Evolutionary conservation across 495 filamentous ascomycete genomes (phyloP), one percentile per base, ranked within the genome.

Genomic region (Penicillium bovifimosum): DNA sequence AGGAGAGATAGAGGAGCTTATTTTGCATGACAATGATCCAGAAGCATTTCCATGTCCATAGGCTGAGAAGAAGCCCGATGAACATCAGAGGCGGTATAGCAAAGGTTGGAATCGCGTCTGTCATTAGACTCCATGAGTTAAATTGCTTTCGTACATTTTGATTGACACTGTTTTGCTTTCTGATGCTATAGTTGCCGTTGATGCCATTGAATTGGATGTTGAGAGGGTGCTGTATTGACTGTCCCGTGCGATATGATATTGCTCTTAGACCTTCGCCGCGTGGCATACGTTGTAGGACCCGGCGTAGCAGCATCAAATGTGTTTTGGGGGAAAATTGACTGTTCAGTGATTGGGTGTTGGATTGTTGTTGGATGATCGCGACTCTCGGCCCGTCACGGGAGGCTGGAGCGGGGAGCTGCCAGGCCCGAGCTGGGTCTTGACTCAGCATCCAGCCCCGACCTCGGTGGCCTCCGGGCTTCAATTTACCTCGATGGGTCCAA

Each of bases 1-100:
- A 82, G 0, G 88, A 84, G 69, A 90, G 88, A 67, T 91, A 91
- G 41, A 92, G 83, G 52, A 93, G 88, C 53, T 88, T 88, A 61
- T 91, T 88, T 66, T 91, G 88, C 62, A 92, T 85, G 5, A 85
- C 56, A 16, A 92, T 75, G 69, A 91, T 81, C 86, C 90, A 88
- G 47, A 85, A 63, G 56, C 86, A 91, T 70, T 93, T 91, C 79
- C 85, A 91, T 0, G 77, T 76, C 84, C 86, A 91, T 9, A 91
- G 74, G 5, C 76, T 71, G 8, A 88, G 52, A 2, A 88, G 65
- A 10, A 95, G 70, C 8, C 86, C 84, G 7, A 70, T 58, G 59
- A 90, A 91, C 41, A 89, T 73, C 5, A 74, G 61, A 0, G 88
- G 88, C 6, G 86, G 85, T 5, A 86, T 57, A 10, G 89, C 65